These are phyloP conservation scores for Xylaria sp. DNA, from an alignment of 2,329 filamentous ascomycete genomes.

Conservation along the genomic window DNA sequence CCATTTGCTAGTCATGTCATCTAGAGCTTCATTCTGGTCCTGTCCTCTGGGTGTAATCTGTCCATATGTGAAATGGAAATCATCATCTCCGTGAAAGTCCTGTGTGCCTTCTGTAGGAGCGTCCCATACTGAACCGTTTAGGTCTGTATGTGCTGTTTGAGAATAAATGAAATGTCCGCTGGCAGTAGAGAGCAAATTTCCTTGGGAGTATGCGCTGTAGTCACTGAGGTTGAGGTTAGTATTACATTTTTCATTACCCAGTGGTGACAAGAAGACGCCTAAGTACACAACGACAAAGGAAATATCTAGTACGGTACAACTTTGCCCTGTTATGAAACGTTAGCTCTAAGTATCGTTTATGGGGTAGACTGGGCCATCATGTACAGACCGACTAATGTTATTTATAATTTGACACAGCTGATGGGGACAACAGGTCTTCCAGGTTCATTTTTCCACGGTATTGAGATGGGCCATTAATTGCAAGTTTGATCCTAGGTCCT, in stretches of 20 bases:
- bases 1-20: conserved; percentile 63
- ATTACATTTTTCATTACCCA: conserved; percentile 61
- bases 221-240: conserved; percentile 68
- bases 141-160: conserved; percentile 70
- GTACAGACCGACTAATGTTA: conserved; percentile 54
- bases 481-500: conserved; percentile 11
- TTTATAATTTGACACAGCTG: conserved; percentile 36
- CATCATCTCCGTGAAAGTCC: conserved; percentile 70
- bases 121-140: conserved; percentile 66
- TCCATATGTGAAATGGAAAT: conserved; percentile 65
- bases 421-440: conserved; percentile 12
- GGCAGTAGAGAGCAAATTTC: conserved; percentile 62
- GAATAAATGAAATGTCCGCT: conserved; percentile 67
- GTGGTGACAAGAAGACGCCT: conserved; percentile 44
- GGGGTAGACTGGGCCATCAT: conserved; percentile 41
- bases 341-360: conserved; percentile 47
- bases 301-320: conserved; percentile 61
- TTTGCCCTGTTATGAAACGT: conserved; percentile 62
- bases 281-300: conserved; percentile 50
- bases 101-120: conserved; percentile 68
- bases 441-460: conserved; percentile 22
- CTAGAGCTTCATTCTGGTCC: conserved; percentile 59
- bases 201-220: conserved; percentile 65
- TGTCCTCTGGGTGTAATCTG: conserved; percentile 65
- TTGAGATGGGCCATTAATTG: conserved; percentile 35